These are phyloP conservation scores for Talaromyces marneffei DNA, from an alignment of 2,329 filamentous ascomycete species.

Conservation along the genomic window DNA sequence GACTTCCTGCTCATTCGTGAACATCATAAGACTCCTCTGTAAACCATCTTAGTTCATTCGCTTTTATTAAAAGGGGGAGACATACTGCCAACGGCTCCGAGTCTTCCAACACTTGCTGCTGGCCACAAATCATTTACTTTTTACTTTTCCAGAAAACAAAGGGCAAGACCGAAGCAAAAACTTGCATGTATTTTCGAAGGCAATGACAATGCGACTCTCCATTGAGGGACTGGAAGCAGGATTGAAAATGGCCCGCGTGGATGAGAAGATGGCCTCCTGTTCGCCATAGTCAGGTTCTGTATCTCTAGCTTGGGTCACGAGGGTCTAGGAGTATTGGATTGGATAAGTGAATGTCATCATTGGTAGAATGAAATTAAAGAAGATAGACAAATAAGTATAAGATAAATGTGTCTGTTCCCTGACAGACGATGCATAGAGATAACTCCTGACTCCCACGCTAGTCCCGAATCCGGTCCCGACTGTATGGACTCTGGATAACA, in stretches of 20 bases:
- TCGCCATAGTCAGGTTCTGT: too few species aligned
- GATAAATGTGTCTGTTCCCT: background rate
- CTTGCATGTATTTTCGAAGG: background rate
- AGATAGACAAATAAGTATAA: background rate
- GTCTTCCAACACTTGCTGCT: too few species aligned
- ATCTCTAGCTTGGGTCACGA: too few species aligned
- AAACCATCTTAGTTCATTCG: too few species aligned
- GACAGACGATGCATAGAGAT: background rate
- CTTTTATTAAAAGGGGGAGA: too few species aligned
- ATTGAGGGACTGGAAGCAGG: background rate
- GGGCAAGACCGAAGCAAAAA: background rate
- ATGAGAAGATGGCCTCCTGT: background rate
- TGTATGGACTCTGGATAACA: background rate
- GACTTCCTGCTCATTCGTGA: background rate
- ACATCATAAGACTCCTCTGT: background rate
- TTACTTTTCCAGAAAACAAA: background rate
- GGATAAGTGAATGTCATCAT: background rate
- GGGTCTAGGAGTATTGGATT: too few species aligned
- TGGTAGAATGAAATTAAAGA: background rate
- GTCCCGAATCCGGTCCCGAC: background rate
- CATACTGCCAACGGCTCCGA: too few species aligned
- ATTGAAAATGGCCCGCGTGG: background rate
- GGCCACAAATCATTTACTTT: background rate
- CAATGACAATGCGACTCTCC: background rate
- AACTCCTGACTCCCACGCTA: conserved; percentile 13